Evolutionary conservation across 176 grass and related monocot genomes (phyloP), one percentile per base, ranked within the genome.

Genomic region (Neostapfia colusana): DNA sequence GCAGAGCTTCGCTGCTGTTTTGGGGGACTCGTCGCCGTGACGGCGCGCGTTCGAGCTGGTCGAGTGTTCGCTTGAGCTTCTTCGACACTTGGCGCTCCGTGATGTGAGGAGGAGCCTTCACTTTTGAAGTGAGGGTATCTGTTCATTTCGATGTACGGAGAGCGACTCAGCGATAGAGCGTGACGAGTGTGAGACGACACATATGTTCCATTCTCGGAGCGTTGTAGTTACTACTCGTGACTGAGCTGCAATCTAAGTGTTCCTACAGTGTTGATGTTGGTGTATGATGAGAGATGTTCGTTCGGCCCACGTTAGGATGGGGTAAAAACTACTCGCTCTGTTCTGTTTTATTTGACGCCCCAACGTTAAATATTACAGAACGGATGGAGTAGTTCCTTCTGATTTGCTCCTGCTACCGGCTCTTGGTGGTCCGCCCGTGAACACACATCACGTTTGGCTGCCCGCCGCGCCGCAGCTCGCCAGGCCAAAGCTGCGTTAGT

Each of bases 1-100:
- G 65, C 93, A 96, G 79, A 89, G 49, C 67, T 53, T 85, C 28
- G 62, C 56, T 46, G 59, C 80, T 1, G 44, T 45, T 79, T 83
- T 78, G 31, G 67, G 43, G 35, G 58, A 31, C 39, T 82, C 85
- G 8, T 82, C 85, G 8, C 79, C 79, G 26, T 87, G 79, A 87
- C 46, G 2, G 14, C 45, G 44, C 10, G 54, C n/a, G n/a, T n/a
- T 12, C 8, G 54, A 12, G 21, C 3, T 25, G 3, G 4, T 12
- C 0, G 53, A 58, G 55, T 58, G 55, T 26, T 26, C 10, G 23
- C 13, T 25, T 57, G n/a, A 25, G 54, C 54, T 25, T 25, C 54
- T 25, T 25, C 55, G 55, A 58, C 55, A 58, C 55, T 58, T 58
- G 54, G 8, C 9, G 54, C n/a, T n/a, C 1, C 10, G 55, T 58